Evolutionary conservation across 2,329 filamentous ascomycete species (phyloP).

Genomic region (Cladorrhinum sp.): DNA sequence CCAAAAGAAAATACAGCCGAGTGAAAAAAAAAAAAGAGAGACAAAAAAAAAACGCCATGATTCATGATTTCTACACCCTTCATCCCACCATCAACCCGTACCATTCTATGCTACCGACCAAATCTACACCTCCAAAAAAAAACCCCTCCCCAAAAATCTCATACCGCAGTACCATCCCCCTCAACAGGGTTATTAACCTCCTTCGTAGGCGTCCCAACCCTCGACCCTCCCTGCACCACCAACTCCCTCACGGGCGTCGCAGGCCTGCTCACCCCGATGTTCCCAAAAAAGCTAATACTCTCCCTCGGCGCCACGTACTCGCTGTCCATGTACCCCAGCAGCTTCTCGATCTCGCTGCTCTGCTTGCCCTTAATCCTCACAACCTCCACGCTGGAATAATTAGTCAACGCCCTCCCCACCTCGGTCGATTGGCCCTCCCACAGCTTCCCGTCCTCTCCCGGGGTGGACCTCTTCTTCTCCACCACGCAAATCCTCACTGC

Average conservation of each 20-base stretch:
- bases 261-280: conserved; percentile 45
- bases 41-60: not conserved
- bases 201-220: not conserved
- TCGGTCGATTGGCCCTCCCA: conserved; percentile 59
- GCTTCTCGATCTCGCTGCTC: conserved; percentile 73
- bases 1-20: too few species aligned
- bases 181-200: not conserved
- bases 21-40: not conserved
- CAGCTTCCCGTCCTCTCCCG: conserved; percentile 39
- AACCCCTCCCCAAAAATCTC: not conserved
- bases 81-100: conserved; percentile 11
- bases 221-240: not conserved
- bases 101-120: not conserved
- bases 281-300: conserved; percentile 73
- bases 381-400: conserved; percentile 88
- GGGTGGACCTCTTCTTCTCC: conserved; percentile 47
- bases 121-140: too few species aligned
- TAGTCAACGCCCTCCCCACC: conserved; percentile 84
- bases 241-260: conserved; percentile 37
- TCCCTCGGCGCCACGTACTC: conserved; percentile 90
- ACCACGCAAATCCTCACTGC: conserved; percentile 84
- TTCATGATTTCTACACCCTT: conserved; percentile 15
- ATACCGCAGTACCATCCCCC: not conserved
- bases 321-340: conserved; percentile 88
- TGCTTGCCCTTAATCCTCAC: conserved; percentile 77